phyloP scores from a whole-genome alignment of 306 rosid genomes.

The Datisca glomerata region DNA sequence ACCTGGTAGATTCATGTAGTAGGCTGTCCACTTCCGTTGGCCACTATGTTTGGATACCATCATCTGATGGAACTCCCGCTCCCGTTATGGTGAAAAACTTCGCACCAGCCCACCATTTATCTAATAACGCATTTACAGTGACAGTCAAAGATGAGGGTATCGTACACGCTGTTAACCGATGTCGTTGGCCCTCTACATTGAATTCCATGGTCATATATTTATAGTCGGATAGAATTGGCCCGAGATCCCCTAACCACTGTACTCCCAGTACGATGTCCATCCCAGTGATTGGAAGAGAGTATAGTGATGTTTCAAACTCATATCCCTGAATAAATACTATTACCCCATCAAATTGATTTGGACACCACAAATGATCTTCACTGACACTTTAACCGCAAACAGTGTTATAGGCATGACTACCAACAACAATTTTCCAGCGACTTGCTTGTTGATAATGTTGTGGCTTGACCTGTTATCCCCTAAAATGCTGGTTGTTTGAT shows the following conservation, averaged over 20 bases:
- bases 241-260: neutral
- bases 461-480: neutral
- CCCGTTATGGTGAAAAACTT: too few relatives aligned
- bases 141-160: neutral
- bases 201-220: neutral
- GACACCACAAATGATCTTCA: neutral
- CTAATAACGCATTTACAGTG: too few relatives aligned
- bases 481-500: neutral
- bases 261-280: neutral
- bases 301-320: neutral
- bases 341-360: neutral
- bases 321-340: neutral
- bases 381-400: neutral
- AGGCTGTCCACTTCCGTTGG: neutral
- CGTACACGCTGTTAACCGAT: neutral
- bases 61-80: neutral
- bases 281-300: neutral
- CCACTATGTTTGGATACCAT: neutral
- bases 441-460: neutral
- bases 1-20: neutral
- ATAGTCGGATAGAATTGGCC: neutral
- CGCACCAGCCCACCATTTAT: neutral
- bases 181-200: neutral
- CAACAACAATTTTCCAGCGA: neutral
- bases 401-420: neutral